Conservation (phyloP, 1,284 basidiomycete species). For the Ganoderma sinense region DNA sequence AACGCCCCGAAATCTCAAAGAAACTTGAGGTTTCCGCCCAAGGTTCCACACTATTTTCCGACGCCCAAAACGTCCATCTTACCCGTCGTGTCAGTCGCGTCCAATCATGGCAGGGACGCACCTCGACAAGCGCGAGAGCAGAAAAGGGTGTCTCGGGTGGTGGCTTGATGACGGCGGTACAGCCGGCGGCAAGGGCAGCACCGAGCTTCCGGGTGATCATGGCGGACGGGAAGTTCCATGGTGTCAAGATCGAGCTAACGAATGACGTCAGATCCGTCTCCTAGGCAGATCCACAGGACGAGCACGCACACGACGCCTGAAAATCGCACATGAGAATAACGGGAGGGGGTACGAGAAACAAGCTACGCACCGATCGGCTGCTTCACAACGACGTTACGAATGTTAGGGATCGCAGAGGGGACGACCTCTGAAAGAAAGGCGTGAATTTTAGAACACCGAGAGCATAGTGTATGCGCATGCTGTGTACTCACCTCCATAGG, state of each 20-base stretch:
- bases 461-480: neutral
- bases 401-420: conserved; percentile 75
- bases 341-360: neutral
- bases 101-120: conserved; percentile 34
- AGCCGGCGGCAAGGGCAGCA: conserved; percentile 93
- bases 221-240: conserved; percentile 95
- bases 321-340: neutral
- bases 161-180: conserved; percentile 95
- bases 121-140: conserved; percentile 87
- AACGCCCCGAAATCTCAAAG: too few species aligned
- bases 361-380: conserved; percentile 83
- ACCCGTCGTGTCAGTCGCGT: too few species aligned
- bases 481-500: conserved; percentile 70
- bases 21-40: too few species aligned
- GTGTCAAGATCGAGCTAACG: conserved; percentile 76
- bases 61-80: too few species aligned
- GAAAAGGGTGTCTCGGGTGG: conserved; percentile 97
- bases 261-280: conserved; percentile 1
- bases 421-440: conserved; percentile 72
- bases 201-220: conserved; percentile 93
- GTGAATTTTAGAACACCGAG: conserved; percentile 4
- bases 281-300: neutral
- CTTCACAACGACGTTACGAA: conserved; percentile 92
- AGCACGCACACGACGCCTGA: conserved; percentile 65
- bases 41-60: too few species aligned